These are phyloP conservation scores for Cutaneotrichosporon cyanovorans DNA, from an alignment of 1,284 basidiomycete genomes.

Conservation along the genomic window DNA sequence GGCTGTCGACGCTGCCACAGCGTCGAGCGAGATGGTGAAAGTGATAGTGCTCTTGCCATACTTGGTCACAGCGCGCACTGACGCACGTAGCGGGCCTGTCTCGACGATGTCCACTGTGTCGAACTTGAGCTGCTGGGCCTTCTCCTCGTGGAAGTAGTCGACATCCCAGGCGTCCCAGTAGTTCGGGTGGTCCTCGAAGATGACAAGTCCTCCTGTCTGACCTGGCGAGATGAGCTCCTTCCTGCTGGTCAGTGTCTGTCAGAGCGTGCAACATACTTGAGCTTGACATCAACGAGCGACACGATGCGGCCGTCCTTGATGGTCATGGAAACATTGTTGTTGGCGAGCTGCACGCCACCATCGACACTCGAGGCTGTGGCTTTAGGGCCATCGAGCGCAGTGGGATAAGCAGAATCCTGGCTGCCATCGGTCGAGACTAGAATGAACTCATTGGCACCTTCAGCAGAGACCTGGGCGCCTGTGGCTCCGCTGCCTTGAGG, in stretches of 20 bases:
- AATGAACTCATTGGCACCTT: slow-evolving; percentile 59
- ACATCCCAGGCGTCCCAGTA: slow-evolving; percentile 60
- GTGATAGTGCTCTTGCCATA: slow-evolving; percentile 70
- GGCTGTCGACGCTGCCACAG: slow-evolving; percentile 56
- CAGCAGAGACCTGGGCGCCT: slow-evolving; percentile 55
- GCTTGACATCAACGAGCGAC: slow-evolving; percentile 66
- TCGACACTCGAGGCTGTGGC: slow-evolving; percentile 56
- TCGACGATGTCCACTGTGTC: slow-evolving; percentile 61
- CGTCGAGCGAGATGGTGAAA: slow-evolving; percentile 79
- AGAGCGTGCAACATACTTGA: too few species aligned
- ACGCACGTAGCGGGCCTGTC: slow-evolving; percentile 71
- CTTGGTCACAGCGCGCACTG: slow-evolving; percentile 62
- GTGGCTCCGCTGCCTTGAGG: slow-evolving; percentile 26
- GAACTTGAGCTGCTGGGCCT: slow-evolving; percentile 65
- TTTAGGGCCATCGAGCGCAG: slow-evolving; percentile 48
- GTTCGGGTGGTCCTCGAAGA: slow-evolving; percentile 73
- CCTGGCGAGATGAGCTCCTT: slow-evolving; percentile 66
- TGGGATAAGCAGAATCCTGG: slow-evolving; percentile 37
- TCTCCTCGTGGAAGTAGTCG: slow-evolving; percentile 91
- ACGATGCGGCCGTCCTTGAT: slow-evolving; percentile 72
- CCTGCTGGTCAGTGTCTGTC: too few species aligned
- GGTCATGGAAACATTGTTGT: slow-evolving; percentile 63
- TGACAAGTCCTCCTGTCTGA: slow-evolving; percentile 71
- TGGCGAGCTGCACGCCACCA: slow-evolving; percentile 63
- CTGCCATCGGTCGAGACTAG: slow-evolving; percentile 53